Percentiles rank a stretch among this genome's conserved stretches.
Evolutionary conservation across 2,329 filamentous ascomycete species (phyloP).

Genomic region (Kalmusia sp.): DNA sequence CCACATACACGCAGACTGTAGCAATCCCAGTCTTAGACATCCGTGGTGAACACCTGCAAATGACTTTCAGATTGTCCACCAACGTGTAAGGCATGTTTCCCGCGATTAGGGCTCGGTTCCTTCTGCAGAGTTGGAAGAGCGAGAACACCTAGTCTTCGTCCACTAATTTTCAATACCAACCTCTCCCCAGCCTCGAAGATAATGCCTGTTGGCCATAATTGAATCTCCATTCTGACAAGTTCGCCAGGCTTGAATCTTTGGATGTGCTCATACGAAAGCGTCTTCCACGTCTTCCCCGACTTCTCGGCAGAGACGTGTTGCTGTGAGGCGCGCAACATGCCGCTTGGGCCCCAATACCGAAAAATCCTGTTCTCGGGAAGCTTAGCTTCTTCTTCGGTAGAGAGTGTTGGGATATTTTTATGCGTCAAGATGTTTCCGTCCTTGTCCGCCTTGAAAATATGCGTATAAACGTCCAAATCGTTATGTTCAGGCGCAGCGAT

Average conservation of each 20-base stretch:
- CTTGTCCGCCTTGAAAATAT: slow-evolving; percentile 20
- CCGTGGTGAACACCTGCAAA: too few relatives aligned
- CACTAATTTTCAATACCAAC: not conserved
- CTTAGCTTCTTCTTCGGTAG: slow-evolving; percentile 6
- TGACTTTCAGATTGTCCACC: not conserved
- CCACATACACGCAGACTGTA: too few relatives aligned
- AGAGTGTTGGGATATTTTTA: slow-evolving; percentile 49
- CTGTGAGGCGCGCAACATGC: slow-evolving; percentile 17
- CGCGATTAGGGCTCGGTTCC: not conserved
- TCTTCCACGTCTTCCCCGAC: not conserved
- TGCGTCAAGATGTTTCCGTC: slow-evolving; percentile 50
- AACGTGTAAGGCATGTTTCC: not conserved
- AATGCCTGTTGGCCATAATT: slow-evolving; percentile 14
- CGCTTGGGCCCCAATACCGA: slow-evolving; percentile 17
- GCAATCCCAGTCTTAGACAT: too few relatives aligned
- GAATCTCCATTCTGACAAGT: slow-evolving; percentile 7
- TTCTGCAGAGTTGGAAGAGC: too few relatives aligned
- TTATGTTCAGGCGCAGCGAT: slow-evolving; percentile 50
- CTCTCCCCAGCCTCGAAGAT: slow-evolving; percentile 14
- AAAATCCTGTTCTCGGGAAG: slow-evolving; percentile 4
- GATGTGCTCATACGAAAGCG: not conserved
- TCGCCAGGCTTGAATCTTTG: not conserved
- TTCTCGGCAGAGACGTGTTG: not conserved
- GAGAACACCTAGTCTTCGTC: not conserved
- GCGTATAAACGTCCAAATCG: slow-evolving; percentile 45